phyloP scores from a whole-genome alignment of 768 basidiomycete genomes.

The Boletus patriciae region DNA sequence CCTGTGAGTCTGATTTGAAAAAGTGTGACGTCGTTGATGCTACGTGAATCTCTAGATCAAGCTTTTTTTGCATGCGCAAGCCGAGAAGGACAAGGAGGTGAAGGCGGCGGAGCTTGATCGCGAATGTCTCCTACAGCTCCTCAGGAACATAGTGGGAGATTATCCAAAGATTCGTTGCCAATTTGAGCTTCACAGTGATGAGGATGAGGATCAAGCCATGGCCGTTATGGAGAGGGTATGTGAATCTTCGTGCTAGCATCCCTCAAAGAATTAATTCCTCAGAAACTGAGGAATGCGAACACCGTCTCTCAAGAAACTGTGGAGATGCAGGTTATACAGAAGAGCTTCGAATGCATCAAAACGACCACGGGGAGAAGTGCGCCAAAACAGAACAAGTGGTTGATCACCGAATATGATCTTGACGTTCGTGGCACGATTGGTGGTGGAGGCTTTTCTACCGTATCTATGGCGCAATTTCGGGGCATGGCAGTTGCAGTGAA shows the following conservation, averaged over 20 bases:
- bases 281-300: not conserved
- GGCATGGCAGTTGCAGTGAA: conserved; percentile 5
- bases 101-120: too few species aligned
- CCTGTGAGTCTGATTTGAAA: not conserved
- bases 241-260: not conserved
- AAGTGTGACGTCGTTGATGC: not conserved
- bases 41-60: not conserved
- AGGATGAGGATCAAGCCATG: conserved; percentile 6
- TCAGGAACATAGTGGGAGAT: not conserved
- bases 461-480: conserved; percentile 2
- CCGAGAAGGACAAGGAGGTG: not conserved
- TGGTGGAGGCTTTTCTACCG: conserved; percentile 24
- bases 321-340: conserved; percentile 1
- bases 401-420: conserved; percentile 29
- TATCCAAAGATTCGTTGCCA: not conserved
- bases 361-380: conserved; percentile 3
- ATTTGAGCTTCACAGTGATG: not conserved
- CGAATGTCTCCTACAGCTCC: not conserved
- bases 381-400: conserved; percentile 17
- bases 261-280: not conserved
- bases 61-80: not conserved
- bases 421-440: conserved; percentile 26
- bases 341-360: conserved; percentile 2
- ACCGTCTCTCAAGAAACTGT: not conserved
- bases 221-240: conserved; percentile 3